phyloP scores from a whole-genome alignment of 169 alveolate genomes.

The Plasmodium coatneyi region DNA sequence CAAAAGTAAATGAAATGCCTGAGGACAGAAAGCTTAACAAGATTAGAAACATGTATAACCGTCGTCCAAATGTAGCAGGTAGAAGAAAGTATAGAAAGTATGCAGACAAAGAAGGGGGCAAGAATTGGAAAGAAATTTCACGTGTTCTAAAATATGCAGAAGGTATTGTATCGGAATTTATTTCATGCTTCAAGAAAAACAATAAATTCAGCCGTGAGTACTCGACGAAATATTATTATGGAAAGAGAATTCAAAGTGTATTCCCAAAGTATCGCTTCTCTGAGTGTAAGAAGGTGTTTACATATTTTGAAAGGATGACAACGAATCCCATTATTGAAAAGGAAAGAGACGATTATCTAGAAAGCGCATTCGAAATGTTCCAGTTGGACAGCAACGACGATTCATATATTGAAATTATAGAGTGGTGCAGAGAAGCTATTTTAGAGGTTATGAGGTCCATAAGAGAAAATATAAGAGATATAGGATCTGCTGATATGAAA shows the following conservation, averaged over 20 bases:
- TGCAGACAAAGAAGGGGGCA: neutral
- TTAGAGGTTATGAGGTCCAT: neutral
- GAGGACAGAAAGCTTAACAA: constrained; percentile 4
- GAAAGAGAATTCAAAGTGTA: neutral
- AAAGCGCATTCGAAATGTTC: neutral
- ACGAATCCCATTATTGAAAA: neutral
- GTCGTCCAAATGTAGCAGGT: neutral
- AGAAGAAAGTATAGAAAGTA: neutral
- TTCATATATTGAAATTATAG: neutral
- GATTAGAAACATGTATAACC: neutral
- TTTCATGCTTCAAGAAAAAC: neutral
- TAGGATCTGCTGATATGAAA: no score
- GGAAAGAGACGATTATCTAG: neutral
- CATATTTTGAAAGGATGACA: neutral
- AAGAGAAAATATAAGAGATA: no score
- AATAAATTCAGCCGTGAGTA: neutral
- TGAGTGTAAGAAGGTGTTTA: neutral
- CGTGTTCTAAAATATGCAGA: neutral
- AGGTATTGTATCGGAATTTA: neutral
- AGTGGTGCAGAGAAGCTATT: neutral
- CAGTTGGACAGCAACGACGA: neutral
- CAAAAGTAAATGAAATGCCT: neutral
- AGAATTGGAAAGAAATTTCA: neutral
- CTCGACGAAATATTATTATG: constrained; percentile 1
- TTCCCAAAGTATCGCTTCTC: neutral